phyloP scores from a whole-genome alignment of 208 protist genomes.

The Acanthamoeba castellanii region DNA sequence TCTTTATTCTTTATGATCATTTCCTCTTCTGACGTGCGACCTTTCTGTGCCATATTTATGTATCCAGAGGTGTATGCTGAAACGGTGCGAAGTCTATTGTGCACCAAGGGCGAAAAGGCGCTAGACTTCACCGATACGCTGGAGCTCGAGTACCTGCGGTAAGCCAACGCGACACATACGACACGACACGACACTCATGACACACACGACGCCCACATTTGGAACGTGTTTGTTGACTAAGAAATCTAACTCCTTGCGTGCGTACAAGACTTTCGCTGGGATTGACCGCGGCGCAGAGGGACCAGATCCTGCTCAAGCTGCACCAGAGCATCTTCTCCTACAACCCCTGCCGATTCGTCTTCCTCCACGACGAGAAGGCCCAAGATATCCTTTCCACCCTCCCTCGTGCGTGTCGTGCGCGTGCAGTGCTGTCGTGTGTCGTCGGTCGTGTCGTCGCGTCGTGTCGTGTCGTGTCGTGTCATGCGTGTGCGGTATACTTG shows the following conservation, averaged over 20 bases:
- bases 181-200: too few relatives aligned
- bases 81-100: background rate
- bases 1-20: background rate
- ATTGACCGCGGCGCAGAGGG: slow-evolving; percentile 46
- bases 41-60: too few relatives aligned
- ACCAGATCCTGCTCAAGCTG: slow-evolving; percentile 40
- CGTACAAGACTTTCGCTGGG: background rate
- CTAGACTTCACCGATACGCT: slow-evolving; percentile 65
- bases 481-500: background rate
- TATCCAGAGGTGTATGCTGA: slow-evolving; percentile 24
- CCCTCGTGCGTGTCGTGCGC: background rate
- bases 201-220: background rate
- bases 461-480: background rate
- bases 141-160: slow-evolving; percentile 62
- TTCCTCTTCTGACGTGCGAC: too few relatives aligned
- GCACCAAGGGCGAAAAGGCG: slow-evolving; percentile 43
- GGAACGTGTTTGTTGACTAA: background rate
- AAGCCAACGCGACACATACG: background rate
- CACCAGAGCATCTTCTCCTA: slow-evolving; percentile 59
- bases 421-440: background rate
- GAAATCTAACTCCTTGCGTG: background rate
- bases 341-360: slow-evolving; percentile 63
- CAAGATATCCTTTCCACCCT: slow-evolving; percentile 59
- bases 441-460: too few relatives aligned
- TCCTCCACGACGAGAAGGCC: slow-evolving; percentile 67